phyloP scores from a whole-genome alignment of 2,329 filamentous ascomycete species.

The Fragosphaeria purpurea region DNA sequence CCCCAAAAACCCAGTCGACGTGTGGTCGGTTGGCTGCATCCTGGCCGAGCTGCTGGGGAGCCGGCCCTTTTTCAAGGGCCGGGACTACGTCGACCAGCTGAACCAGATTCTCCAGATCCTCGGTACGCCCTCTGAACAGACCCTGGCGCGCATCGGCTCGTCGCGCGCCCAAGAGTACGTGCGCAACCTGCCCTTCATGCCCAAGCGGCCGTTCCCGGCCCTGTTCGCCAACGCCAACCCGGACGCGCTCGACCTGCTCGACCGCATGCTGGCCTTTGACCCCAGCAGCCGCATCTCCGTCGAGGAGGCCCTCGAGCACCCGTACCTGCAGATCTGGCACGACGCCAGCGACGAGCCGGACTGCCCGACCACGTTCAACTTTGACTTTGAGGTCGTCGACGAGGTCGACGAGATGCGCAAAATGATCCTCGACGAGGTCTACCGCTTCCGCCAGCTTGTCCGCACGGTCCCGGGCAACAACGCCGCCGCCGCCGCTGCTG shows the following conservation, averaged over 20 bases:
- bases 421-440: slow-evolving; percentile 95
- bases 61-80: slow-evolving; percentile 97
- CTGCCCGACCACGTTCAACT: slow-evolving; percentile 92
- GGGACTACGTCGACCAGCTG: slow-evolving; percentile 97
- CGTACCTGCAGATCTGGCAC: slow-evolving; percentile 96
- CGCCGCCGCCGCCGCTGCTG: slow-evolving; percentile 14
- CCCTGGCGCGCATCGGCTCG: slow-evolving; percentile 84
- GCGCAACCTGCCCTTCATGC: slow-evolving; percentile 88
- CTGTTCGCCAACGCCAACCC: slow-evolving; percentile 94
- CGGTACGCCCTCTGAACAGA: slow-evolving; percentile 92
- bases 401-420: slow-evolving; percentile 90
- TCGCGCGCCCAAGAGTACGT: slow-evolving; percentile 97
- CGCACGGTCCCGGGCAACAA: slow-evolving; percentile 37
- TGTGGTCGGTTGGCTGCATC: slow-evolving; percentile 98
- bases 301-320: slow-evolving; percentile 90
- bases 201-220: slow-evolving; percentile 78
- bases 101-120: slow-evolving; percentile 99
- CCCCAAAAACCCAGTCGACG: slow-evolving; percentile 58
- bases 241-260: slow-evolving; percentile 86
- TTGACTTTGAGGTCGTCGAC: slow-evolving; percentile 95
- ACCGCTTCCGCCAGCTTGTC: slow-evolving; percentile 63
- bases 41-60: slow-evolving; percentile 91
- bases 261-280: slow-evolving; percentile 96
- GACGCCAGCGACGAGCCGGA: slow-evolving; percentile 91
- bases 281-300: slow-evolving; percentile 88